A percentile compares a stretch with the other conserved stretches of the same genome.
These are phyloP conservation scores for Actinomortierella wolfii DNA, from an alignment of 371 early-diverging fungal species.

Conservation along the genomic window DNA sequence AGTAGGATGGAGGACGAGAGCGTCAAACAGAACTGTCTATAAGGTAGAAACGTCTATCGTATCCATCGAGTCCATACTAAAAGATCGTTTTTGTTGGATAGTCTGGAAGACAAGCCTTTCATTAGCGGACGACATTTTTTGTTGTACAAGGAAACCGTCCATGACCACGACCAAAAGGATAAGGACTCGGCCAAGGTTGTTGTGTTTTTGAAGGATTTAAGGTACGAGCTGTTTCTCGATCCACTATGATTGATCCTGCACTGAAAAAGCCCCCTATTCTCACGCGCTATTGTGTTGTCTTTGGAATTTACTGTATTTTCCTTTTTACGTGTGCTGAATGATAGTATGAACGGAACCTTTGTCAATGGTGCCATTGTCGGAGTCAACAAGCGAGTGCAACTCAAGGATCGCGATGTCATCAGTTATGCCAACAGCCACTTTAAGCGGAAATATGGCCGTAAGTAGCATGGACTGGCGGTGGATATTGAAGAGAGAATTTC, in stretches of 20 bases:
- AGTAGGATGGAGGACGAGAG: no score
- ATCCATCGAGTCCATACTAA: no score
- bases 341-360: slow-evolving; percentile 79
- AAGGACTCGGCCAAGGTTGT: slow-evolving; percentile 11
- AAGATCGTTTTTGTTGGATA: slow-evolving; percentile 5
- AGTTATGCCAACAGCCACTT: slow-evolving; percentile 50
- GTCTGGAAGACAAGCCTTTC: slow-evolving; percentile 43
- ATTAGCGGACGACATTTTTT: slow-evolving; percentile 79
- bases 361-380: slow-evolving; percentile 66
- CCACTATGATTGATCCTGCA: neutral
- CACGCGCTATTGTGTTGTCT: slow-evolving; percentile 46
- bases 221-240: slow-evolving; percentile 41
- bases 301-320: slow-evolving; percentile 21
- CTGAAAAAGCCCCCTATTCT: neutral
- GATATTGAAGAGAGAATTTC: slow-evolving; percentile 47
- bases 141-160: slow-evolving; percentile 61
- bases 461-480: slow-evolving; percentile 8
- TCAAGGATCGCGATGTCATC: slow-evolving; percentile 68
- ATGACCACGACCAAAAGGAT: slow-evolving; percentile 4
- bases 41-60: no score
- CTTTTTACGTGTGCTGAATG: slow-evolving; percentile 1
- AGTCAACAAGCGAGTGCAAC: slow-evolving; percentile 52
- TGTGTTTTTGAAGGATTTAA: slow-evolving; percentile 42
- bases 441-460: no score
- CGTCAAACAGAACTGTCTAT: no score